A percentile compares a stretch with the other conserved stretches of the same genome.
These are phyloP conservation scores for Neurospora sp. DNA, from an alignment of 495 filamentous ascomycete species.

Conservation along the genomic window DNA sequence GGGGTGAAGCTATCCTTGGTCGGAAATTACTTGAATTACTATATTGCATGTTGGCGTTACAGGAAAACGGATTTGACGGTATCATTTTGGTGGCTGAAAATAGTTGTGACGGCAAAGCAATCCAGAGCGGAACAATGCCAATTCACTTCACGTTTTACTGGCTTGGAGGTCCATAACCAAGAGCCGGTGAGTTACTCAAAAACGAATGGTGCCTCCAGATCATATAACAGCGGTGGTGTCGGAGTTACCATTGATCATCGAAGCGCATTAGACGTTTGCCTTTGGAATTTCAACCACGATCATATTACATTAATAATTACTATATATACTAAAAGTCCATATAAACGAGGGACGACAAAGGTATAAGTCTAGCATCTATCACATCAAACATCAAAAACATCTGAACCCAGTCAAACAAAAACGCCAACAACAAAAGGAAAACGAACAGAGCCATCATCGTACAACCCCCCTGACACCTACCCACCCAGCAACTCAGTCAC, in stretches of 20 bases:
- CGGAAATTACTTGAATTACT: neutral
- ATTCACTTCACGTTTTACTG: too few species aligned
- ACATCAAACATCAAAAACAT: neutral
- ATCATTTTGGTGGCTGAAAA: too few species aligned
- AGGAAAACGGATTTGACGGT: too few species aligned
- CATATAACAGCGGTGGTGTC: neutral
- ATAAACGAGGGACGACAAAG: neutral
- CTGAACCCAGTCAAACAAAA: neutral
- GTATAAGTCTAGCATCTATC: neutral
- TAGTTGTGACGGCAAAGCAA: too few species aligned
- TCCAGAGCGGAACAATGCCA: too few species aligned
- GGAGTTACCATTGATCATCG: neutral
- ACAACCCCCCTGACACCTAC: neutral
- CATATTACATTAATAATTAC: neutral
- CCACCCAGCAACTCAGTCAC: neutral
- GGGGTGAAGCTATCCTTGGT: slow-evolving; percentile 1
- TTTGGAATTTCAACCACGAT: neutral
- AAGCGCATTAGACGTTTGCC: neutral
- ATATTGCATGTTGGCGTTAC: neutral
- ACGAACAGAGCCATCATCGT: neutral
- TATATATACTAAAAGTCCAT: neutral
- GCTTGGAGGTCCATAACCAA: neutral
- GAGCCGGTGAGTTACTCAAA: neutral
- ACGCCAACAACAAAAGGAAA: neutral
- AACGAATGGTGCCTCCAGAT: neutral